A percentile compares a stretch with the other conserved stretches of the same genome.
phyloP scores from a whole-genome alignment of 352 stramenopile species.

The Phytophthora macrochlamydospora region DNA sequence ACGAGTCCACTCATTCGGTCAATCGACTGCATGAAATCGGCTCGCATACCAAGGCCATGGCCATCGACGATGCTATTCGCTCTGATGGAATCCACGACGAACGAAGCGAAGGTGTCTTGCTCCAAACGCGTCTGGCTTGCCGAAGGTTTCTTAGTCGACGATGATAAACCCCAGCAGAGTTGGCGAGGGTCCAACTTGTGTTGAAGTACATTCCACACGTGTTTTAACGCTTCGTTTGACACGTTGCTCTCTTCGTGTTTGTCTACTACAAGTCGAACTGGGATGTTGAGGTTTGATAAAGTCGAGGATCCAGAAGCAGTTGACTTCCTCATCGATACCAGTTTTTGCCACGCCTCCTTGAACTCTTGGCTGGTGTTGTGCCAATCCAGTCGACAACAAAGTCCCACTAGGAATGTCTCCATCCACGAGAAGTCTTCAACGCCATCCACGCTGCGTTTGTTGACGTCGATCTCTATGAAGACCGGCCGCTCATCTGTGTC shows the following conservation, averaged over 20 bases:
- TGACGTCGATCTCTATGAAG: no score
- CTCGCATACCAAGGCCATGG: no score
- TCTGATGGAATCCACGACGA: conserved; percentile 4
- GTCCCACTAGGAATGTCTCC: background rate
- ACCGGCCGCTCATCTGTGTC: no score
- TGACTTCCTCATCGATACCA: background rate
- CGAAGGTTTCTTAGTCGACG: background rate
- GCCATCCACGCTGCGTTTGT: background rate
- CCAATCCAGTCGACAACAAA: background rate
- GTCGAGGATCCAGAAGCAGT: background rate
- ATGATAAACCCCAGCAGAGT: background rate
- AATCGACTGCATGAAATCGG: no score
- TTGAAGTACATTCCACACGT: background rate
- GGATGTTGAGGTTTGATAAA: background rate
- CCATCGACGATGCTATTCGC: background rate
- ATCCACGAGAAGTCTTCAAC: background rate
- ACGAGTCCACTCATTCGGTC: no score
- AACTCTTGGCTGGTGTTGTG: background rate
- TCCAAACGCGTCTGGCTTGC: background rate
- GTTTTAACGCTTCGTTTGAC: no score
- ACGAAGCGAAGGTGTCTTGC: background rate
- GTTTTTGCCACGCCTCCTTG: background rate
- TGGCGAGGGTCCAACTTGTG: background rate
- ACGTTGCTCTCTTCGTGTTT: no score
- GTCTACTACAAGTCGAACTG: background rate